Base-by-base conservation (phyloP, 1,284 basidiomycete species). In the Calocybe gambosa region DNA sequence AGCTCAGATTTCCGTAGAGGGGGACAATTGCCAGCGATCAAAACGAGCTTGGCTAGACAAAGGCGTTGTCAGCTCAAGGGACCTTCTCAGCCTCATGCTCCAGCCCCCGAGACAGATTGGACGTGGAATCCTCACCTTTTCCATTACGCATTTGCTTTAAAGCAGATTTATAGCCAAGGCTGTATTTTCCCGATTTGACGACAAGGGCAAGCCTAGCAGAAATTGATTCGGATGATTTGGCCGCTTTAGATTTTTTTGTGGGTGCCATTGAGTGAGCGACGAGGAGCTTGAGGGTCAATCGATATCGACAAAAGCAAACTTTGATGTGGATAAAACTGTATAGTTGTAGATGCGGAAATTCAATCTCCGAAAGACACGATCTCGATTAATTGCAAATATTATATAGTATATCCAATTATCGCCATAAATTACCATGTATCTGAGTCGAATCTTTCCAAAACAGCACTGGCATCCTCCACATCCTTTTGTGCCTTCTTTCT, bases 1-100 rank as follows among this genome's bases (percentile, higher is more conserved):
- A 99, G 80, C 81, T 99, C 96, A 50, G 94, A 97, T 73, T 97
- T 97, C 73, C 96, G 91, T 57, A 99, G 83, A 55, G 96, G 96
- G 50, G 95, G 96, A 74, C 93, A 97, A 80, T 99, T 99, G 61
- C 93, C 94, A 63, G 95, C 93, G 68, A 99, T 98, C 68, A 99
- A 77, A 63, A 99, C 88, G 61, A 99, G 91, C 77, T 98, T 99
- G 70, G 95, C 96, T 96, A 46, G 43, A 55, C 49, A 55, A 48
- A 55, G 50, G 43, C 49, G 42, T 39, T 16, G 67, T 87, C 65
- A 89, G 85, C 70, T 67, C 70, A 80, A 84, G 85, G 87, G 84
- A 90, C 90, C 89, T 93, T 93, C 90, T 93, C 90, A 91, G 90
- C 90, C 78, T 83, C 75, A 80, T 75, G 89, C 89, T 92, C 89